Evolutionary conservation across 75 land plant species (phyloP).

Genomic region (Sequoia sempervirens): DNA sequence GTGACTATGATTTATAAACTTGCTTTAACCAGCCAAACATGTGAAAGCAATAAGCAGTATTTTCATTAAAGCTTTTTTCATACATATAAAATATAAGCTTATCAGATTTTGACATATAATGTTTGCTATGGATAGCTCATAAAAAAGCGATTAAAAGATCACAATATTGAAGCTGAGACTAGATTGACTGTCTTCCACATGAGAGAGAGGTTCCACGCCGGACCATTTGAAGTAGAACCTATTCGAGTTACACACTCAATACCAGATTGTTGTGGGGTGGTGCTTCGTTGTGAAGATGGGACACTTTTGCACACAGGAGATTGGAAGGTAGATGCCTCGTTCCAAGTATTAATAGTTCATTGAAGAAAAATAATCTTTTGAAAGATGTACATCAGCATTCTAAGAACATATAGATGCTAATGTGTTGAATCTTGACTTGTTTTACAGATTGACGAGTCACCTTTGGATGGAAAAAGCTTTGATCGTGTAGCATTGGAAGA

Average conservation of each 20-base stretch:
- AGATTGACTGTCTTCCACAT: slow-evolving; percentile 33
- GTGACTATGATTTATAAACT: background rate
- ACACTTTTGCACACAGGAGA: slow-evolving; percentile 57
- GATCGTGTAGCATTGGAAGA: slow-evolving; percentile 43
- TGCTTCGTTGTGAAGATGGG: slow-evolving; percentile 44
- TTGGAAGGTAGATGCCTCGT: slow-evolving; percentile 36
- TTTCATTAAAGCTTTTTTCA: background rate
- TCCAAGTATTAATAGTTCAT: background rate
- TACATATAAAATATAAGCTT: background rate
- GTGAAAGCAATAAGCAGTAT: background rate
- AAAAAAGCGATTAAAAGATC: slow-evolving; percentile 35
- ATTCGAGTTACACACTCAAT: slow-evolving; percentile 55
- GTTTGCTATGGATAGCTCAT: slow-evolving; percentile 27
- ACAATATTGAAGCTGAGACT: slow-evolving; percentile 25
- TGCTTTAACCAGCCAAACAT: background rate
- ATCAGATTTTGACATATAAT: background rate
- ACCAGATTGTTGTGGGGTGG: slow-evolving; percentile 58
- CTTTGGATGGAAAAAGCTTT: slow-evolving; percentile 37
- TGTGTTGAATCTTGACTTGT: slow-evolving; percentile 3
- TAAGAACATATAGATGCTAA: background rate
- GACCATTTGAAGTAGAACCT: slow-evolving; percentile 48
- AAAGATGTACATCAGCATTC: background rate
- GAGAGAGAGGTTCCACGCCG: slow-evolving; percentile 41
- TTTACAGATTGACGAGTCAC: slow-evolving; percentile 48
- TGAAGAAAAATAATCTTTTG: background rate